phyloP scores from a whole-genome alignment of 495 filamentous ascomycete genomes.

The Trichoderma reesei region DNA sequence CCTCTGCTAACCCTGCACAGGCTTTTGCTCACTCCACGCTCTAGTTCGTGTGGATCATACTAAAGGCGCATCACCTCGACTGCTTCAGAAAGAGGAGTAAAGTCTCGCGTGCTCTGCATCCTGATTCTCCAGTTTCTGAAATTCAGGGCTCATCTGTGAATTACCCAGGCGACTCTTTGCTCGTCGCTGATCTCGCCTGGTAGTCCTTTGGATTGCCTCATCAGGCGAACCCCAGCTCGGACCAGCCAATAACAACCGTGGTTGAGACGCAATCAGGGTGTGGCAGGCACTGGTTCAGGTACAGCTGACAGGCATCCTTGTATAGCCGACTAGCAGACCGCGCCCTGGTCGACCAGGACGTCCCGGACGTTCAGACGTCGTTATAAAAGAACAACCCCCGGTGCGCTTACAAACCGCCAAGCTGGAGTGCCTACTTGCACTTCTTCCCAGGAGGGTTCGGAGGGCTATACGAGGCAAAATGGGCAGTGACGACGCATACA shows the following conservation, averaged over 20 bases:
- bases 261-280: neutral
- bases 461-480: slow-evolving; percentile 21
- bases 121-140: neutral
- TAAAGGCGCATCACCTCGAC: neutral
- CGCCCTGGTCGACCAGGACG: neutral
- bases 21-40: neutral
- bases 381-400: neutral
- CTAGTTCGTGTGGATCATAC: neutral
- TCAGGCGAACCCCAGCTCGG: neutral
- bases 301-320: neutral
- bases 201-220: neutral
- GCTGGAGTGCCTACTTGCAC: neutral
- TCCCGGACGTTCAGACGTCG: neutral
- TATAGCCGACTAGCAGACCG: neutral
- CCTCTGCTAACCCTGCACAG: neutral
- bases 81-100: neutral
- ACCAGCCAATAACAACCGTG: neutral
- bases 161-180: neutral
- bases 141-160: too few relatives aligned
- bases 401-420: neutral
- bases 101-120: neutral
- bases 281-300: neutral
- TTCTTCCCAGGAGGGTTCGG: neutral
- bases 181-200: neutral
- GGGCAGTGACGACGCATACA: slow-evolving; percentile 21